Evolutionary conservation across 305 asterid genomes (phyloP).

Genomic region (Rubia tinctorum): DNA sequence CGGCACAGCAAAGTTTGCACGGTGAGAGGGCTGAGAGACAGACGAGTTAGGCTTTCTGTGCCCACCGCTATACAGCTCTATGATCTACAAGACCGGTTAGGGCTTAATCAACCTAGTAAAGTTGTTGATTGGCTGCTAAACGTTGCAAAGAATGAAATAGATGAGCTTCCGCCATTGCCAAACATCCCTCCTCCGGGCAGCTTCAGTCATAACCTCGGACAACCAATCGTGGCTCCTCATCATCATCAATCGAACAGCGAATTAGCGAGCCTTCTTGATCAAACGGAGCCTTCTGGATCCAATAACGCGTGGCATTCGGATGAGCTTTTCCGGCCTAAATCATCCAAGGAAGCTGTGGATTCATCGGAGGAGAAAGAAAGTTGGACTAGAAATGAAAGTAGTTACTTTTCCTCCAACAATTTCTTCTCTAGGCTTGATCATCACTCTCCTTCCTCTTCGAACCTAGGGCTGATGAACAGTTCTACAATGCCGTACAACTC

Average conservation of each 20-base stretch:
- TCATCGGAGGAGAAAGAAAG: constrained; percentile 15
- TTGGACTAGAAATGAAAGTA: constrained; percentile 28
- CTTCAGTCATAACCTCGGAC: constrained; percentile 27
- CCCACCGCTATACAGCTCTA: constrained; percentile 84
- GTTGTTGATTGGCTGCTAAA: constrained; percentile 86
- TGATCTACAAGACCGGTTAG: constrained; percentile 81
- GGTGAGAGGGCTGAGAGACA: constrained; percentile 65
- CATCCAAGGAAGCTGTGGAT: constrained; percentile 24
- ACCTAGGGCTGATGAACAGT: constrained; percentile 30
- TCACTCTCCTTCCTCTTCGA: constrained; percentile 12
- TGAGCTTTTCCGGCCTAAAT: constrained; percentile 23
- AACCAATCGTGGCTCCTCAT: constrained; percentile 27
- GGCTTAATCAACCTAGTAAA: constrained; percentile 79
- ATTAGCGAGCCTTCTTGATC: background rate
- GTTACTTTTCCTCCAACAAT: constrained; percentile 25
- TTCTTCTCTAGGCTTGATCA: constrained; percentile 28
- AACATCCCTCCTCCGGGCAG: constrained; percentile 47
- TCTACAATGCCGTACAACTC: constrained; percentile 22
- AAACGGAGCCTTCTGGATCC: constrained; percentile 16
- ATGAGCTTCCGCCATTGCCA: constrained; percentile 65
- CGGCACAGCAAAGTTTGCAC: constrained; percentile 88
- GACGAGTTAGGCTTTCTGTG: constrained; percentile 80
- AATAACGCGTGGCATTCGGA: constrained; percentile 13
- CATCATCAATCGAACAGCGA: constrained; percentile 24
- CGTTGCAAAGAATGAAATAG: constrained; percentile 67